Conservation (phyloP, 345 rosid species). For the Citrus inodora region DNA sequence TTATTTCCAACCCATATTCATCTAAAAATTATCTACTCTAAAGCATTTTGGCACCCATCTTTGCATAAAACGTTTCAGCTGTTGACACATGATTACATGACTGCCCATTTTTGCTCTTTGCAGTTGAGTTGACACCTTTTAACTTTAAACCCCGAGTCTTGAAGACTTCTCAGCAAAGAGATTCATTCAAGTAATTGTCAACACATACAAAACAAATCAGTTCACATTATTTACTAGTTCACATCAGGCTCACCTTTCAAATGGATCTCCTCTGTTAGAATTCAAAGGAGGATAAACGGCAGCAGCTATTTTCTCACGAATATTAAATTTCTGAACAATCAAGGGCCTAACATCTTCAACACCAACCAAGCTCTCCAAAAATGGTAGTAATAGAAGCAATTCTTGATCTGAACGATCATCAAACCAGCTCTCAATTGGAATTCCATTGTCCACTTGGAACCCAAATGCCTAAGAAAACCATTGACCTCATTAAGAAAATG, state of each 20-base stretch:
- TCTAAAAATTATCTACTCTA: background rate
- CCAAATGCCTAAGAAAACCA: slow-evolving; percentile 74
- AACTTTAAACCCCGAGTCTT: slow-evolving; percentile 2
- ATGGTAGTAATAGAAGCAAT: slow-evolving; percentile 74
- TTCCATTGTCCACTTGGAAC: slow-evolving; percentile 97
- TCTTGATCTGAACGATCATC: slow-evolving; percentile 78
- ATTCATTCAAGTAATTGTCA: slow-evolving; percentile 5
- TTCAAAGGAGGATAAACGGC: slow-evolving; percentile 53
- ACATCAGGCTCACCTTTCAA: slow-evolving; percentile 43
- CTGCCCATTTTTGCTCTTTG: background rate
- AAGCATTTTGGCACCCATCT: background rate
- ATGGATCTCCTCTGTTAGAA: slow-evolving; percentile 44
- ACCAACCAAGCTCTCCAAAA: slow-evolving; percentile 87
- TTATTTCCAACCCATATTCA: slow-evolving; percentile 4
- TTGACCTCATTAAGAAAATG: background rate
- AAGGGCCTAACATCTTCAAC: slow-evolving; percentile 88
- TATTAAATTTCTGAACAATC: slow-evolving; percentile 78
- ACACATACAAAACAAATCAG: slow-evolving; percentile 1
- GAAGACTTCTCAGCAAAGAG: slow-evolving; percentile 9
- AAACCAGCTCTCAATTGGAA: slow-evolving; percentile 99
- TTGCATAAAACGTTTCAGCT: slow-evolving; percentile 11
- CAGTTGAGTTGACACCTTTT: slow-evolving; percentile 11
- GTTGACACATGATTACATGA: background rate
- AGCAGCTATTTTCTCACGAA: slow-evolving; percentile 69
- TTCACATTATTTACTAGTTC: background rate